Evolutionary conservation across 768 basidiomycete genomes (phyloP), one percentile per base, ranked within the genome.

Genomic region (Macrolepiota dolichaula): DNA sequence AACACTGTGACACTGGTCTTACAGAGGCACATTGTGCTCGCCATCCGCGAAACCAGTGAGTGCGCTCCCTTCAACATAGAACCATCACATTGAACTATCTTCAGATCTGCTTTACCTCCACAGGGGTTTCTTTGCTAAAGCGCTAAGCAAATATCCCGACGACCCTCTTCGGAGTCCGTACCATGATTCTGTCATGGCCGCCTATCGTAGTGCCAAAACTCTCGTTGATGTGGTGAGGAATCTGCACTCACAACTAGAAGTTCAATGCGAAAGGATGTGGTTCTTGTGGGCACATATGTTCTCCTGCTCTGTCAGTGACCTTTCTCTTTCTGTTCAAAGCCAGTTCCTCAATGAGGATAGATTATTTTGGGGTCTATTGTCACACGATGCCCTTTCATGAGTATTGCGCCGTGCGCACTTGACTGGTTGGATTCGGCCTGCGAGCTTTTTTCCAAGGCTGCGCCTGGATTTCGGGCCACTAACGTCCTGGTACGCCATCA

Each of bases 331-430:
- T 56, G 44, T 22, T 32, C 37, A 50, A 69, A 11, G 35, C 50
- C 32, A 37, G 46, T 22, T 56, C 47, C 25, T 57, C 40, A 42
- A 66, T 27, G 22, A 11, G 9, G 58, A 12, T 61, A 86, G 86
- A 89, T 90, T 63, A 77, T 90, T 51, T 73, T 90, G 55, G 88
- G 88, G 27, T 87, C 88, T 24, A 87, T 90, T 38, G 89, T 90
- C 12, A 90, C 88, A 19, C 79, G 87, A 51, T 89, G 88, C 71
- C 88, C 89, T 6, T 89, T 88, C 9, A 87, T 89, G 82, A 87
- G 85, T 64, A 71, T 90, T 61, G 89, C 88, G 22, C 86, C 87
- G 11, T 88, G 88, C 24, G 88, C 88, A 2, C 79, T 90, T 10
- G 80, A 82, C 5, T 88, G 89, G 67, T 74, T 90, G 35, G 87